Conservation (phyloP, 1,139 yeast species). For the Suhomyces ambrosiae region DNA sequence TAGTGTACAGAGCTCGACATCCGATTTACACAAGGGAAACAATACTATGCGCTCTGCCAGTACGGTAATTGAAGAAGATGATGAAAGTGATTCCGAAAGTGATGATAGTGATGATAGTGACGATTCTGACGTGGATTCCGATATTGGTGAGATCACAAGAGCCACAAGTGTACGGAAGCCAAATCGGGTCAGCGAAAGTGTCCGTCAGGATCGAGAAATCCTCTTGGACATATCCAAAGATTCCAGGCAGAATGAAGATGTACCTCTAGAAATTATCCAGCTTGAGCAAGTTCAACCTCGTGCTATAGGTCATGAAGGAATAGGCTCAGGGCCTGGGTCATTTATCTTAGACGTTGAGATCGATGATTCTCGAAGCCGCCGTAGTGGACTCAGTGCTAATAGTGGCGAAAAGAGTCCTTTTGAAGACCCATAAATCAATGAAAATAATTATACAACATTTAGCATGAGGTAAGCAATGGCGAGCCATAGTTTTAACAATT, state of each 20-base stretch:
- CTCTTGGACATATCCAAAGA: constrained; percentile 15
- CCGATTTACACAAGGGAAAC: constrained; percentile 7
- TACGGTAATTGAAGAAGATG: constrained; percentile 19
- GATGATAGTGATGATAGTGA: no score
- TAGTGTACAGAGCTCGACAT: constrained; percentile 7
- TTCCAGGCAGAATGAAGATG: constrained; percentile 5
- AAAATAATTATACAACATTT: no score
- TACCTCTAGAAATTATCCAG: constrained; percentile 13
- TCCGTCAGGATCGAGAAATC: constrained; percentile 18
- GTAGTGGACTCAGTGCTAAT: constrained; percentile 4
- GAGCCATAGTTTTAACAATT: no score
- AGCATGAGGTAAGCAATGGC: no score
- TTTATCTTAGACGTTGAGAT: constrained; percentile 42
- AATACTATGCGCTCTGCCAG: not conserved
- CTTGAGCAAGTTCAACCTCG: constrained; percentile 10
- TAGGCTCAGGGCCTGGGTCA: constrained; percentile 27
- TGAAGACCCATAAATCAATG: constrained; percentile 27
- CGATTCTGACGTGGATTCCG: constrained; percentile 52
- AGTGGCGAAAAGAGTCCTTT: constrained; percentile 33
- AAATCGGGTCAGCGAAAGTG: constrained; percentile 1
- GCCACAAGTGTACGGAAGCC: constrained; percentile 42
- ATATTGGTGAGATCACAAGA: constrained; percentile 49
- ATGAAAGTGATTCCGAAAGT: constrained; percentile 6
- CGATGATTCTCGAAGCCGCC: constrained; percentile 20
- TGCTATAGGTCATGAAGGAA: constrained; percentile 2